These are phyloP conservation scores for Phytophthora sansomeana DNA, from an alignment of 352 stramenopile species.

Conservation along the genomic window DNA sequence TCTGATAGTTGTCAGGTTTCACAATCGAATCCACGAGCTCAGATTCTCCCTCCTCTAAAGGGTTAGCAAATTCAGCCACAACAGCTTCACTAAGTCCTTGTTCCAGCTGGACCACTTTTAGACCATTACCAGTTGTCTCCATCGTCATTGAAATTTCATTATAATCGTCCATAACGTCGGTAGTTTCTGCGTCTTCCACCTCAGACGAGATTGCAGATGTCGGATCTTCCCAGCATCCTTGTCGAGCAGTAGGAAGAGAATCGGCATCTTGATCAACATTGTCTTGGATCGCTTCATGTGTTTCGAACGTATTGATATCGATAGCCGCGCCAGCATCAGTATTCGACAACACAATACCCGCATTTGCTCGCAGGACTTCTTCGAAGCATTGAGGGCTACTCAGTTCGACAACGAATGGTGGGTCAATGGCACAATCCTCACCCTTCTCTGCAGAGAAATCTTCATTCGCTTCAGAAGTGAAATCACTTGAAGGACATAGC, in stretches of 20 bases:
- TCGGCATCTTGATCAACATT: not conserved
- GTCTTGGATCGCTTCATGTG: not conserved
- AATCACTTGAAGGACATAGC: constrained; percentile 13
- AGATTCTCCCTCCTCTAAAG: not conserved
- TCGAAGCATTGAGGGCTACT: constrained; percentile 6
- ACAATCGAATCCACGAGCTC: not conserved
- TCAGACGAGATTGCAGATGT: not conserved
- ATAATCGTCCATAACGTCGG: not conserved
- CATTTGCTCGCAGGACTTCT: not conserved
- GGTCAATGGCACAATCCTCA: not conserved
- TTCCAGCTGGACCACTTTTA: not conserved
- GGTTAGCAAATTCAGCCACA: not conserved
- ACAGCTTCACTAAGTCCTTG: not conserved
- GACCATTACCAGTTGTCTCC: not conserved
- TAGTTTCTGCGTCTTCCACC: not conserved
- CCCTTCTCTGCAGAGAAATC: not conserved
- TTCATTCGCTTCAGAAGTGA: not conserved
- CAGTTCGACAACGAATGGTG: not conserved
- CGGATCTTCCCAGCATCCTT: constrained; percentile 33
- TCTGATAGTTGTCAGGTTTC: not conserved
- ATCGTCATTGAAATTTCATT: not conserved
- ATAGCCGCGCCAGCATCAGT: not conserved
- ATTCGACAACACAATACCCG: not conserved
- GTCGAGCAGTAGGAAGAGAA: not conserved
- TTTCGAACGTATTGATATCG: not conserved